Conservation (phyloP, 1,284 basidiomycete genomes). For the Sparassis latifolia region DNA sequence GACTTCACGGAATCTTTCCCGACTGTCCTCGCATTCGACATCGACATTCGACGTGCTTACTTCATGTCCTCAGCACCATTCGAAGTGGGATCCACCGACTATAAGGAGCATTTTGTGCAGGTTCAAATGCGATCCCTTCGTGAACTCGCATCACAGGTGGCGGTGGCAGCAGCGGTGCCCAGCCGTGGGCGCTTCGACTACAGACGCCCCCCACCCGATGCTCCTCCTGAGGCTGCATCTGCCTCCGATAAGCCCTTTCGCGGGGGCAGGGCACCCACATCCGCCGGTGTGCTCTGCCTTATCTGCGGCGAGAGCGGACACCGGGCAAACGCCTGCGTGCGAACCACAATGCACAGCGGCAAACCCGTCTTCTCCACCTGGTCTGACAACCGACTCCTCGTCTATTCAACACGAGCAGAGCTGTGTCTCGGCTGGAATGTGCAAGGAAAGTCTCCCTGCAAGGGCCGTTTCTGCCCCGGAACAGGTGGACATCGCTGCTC, state of each 20-base stretch:
- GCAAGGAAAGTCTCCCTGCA: slow-evolving; percentile 2
- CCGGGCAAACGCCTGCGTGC: slow-evolving; percentile 1
- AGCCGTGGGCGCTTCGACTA: neutral
- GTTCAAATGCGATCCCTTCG: neutral
- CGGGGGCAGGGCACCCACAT: slow-evolving; percentile 1
- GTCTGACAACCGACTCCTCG: slow-evolving; percentile 1
- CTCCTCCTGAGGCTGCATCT: neutral
- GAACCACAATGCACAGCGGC: neutral
- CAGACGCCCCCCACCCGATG: too few relatives aligned
- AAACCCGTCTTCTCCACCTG: neutral
- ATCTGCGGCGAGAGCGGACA: slow-evolving; percentile 9
- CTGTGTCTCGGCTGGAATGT: slow-evolving; percentile 10
- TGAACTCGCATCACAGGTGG: neutral
- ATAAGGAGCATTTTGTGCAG: neutral
- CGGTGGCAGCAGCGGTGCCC: neutral
- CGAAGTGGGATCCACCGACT: neutral
- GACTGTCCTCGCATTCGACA: neutral
- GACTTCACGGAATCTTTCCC: slow-evolving; percentile 3
- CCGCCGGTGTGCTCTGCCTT: slow-evolving; percentile 7
- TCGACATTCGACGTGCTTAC: neutral
- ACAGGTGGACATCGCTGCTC: slow-evolving; percentile 7
- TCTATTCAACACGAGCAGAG: neutral
- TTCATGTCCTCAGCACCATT: slow-evolving; percentile 2
- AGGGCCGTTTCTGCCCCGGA: neutral
- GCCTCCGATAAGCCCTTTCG: slow-evolving; percentile 2